Percentiles rank a stretch among this genome's conserved stretches.
Evolutionary conservation across 2,329 filamentous ascomycete genomes (phyloP).

Genomic region (Stachybotrys chartarum): DNA sequence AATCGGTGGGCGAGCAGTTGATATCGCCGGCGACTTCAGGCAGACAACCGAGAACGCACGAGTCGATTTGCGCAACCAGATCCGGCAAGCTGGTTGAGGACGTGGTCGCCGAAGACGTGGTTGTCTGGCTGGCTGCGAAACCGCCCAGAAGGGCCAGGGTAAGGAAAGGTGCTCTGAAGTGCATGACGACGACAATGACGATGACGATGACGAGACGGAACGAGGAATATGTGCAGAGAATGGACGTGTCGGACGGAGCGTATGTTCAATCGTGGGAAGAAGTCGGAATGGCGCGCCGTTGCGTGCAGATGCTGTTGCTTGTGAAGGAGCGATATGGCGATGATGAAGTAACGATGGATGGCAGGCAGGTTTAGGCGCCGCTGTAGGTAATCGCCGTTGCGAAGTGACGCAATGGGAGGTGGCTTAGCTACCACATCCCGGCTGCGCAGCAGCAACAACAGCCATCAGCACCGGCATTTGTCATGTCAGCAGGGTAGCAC

Average conservation of each 20-base stretch:
- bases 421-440: background rate
- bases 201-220: no score
- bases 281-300: background rate
- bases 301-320: background rate
- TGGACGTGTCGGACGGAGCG: no score
- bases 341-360: background rate
- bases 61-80: background rate
- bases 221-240: no score
- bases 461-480: no score
- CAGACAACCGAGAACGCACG: background rate
- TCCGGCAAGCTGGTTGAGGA: background rate
- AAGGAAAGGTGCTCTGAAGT: background rate
- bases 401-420: background rate
- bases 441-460: no score
- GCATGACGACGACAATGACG: background rate
- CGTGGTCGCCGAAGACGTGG: background rate
- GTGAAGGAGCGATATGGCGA: background rate
- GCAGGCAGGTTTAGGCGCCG: background rate
- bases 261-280: no score
- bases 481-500: no score
- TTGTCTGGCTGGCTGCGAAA: background rate
- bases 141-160: background rate
- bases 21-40: background rate
- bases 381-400: background rate
- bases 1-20: background rate